These are phyloP conservation scores for Penstemon davidsonii DNA, from an alignment of 257 asterid species.

Conservation along the genomic window DNA sequence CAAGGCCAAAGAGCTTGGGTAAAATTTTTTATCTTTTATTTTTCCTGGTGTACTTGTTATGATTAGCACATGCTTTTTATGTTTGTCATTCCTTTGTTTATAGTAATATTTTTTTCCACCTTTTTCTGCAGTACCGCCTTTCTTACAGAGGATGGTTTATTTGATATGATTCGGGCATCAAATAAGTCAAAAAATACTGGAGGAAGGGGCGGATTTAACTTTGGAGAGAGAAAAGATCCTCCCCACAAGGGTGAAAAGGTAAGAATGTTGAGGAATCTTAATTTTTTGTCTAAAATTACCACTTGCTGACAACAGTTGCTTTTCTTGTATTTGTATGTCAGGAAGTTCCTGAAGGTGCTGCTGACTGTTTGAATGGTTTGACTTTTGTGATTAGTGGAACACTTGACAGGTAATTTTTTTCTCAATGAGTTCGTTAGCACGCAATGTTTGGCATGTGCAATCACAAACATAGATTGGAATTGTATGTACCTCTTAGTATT, in stretches of 20 bases:
- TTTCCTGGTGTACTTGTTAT: constrained; percentile 21
- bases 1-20: constrained; percentile 97
- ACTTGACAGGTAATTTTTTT: constrained; percentile 75
- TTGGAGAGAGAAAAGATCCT: constrained; percentile 99
- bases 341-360: constrained; percentile 98
- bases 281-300: constrained; percentile 24
- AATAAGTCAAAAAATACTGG: no score
- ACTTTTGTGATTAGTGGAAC: constrained; percentile 99
- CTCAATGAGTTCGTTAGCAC: constrained; percentile 15
- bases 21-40: no score
- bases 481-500: not conserved
- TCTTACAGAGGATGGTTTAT: no score
- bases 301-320: constrained; percentile 26
- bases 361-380: constrained; percentile 81
- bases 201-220: constrained; percentile 95
- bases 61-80: constrained; percentile 12
- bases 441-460: constrained; percentile 11
- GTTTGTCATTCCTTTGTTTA: constrained; percentile 20
- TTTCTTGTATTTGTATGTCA: constrained; percentile 44
- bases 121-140: no score
- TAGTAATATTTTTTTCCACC: not conserved
- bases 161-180: no score
- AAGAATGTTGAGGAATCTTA: constrained; percentile 16
- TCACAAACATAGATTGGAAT: not conserved
- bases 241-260: constrained; percentile 99